Evolutionary conservation across 306 rosid species (phyloP), one percentile per base, ranked within the genome.

Genomic region (Datisca glomerata): DNA sequence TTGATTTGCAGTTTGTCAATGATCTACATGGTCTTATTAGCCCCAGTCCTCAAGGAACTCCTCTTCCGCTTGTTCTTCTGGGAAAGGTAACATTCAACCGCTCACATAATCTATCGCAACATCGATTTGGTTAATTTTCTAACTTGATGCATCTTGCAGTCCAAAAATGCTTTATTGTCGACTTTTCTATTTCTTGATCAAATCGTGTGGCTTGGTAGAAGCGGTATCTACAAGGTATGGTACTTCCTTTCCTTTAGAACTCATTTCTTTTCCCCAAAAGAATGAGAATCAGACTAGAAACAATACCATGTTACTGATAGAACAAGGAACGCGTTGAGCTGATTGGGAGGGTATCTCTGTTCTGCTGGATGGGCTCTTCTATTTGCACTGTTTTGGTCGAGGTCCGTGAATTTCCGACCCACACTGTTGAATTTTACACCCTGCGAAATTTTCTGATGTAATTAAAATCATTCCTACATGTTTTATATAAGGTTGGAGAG

Each of bases 141-240:
- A 39, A 24, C 28, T 10, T 36, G 24, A 28, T 61, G 31, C 5
- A 33, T 41, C 18, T 47, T 43, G 15, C 80, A 87, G 96, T 82
- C 93, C 51, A 87, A 87, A 75, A 79, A 87, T 45, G 87, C 92
- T 18, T 65, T 82, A 45, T 61, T 87, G 44, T 79, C 96, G 52
- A 82, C 94, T 45, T 87, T 87, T 77, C 81, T 87, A 53, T 71
- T 87, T 67, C 96, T 82, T 18, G 96, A 87, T 72, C 96, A 87
- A 87, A 56, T 87, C 41, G 94, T 79, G 51, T 87, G 96, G 96
- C 93, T 82, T 14, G 80, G 96, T 19, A 82, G 93, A 67, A 24
- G 87, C 1, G 96, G 94, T 28, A 79, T 87, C 52, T 56, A 75
- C 43, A 54, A 87, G 87, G 94, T 87, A 61, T 13, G 6, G 33